Evolutionary conservation across 192 early-diverging fungal genomes (phyloP), one percentile per base, ranked within the genome.

Genomic region (Coemansia guatemalensis): DNA sequence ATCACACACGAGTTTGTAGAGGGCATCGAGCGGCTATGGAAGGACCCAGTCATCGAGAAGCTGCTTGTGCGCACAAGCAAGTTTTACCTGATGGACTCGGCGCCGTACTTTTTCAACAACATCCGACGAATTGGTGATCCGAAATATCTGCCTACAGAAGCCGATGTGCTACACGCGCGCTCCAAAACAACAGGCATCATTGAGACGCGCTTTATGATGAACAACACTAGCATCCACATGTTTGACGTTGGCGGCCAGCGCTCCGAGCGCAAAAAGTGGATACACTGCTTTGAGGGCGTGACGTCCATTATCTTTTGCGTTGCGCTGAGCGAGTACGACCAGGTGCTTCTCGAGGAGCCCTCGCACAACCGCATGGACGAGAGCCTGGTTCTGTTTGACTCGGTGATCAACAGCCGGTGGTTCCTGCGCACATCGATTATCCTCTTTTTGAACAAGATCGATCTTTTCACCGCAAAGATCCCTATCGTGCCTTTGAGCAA

Each of bases 191-290:
- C 96, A 18, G 95, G 95, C 64, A 98, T 98, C 68, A 94, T 90
- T 14, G 96, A 98, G 81, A 95, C 92, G 22, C 87, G 89, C 53
- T 96, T 97, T 75, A 91, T 89, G 65, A 92, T 97, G 86, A 93
- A 91, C 27, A 87, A 91, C 62, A 81, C 95, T 25, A 92, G 80
- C 71, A 87, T 99, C 86, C 91, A 90, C 87, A 94, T 99, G 92
- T 92, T 95, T 75, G 96, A 99, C 83, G 96, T 99, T 25, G 96
- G 96, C 67, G 96, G 96, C 25, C 96, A 99, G 85, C 90, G 96
- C 49, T 95, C 93, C 33, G 96, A 99, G 82, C 88, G 96, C 67
- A 99, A 99, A 70, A 99, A 99, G 83, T 97, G 96, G 96, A 96
- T 97, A 58, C 96, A 97, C 82, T 99, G 95, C 72, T 99, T 99